Conservation (phyloP, 2,329 filamentous ascomycete genomes). For the Colletotrichum sp. region DNA sequence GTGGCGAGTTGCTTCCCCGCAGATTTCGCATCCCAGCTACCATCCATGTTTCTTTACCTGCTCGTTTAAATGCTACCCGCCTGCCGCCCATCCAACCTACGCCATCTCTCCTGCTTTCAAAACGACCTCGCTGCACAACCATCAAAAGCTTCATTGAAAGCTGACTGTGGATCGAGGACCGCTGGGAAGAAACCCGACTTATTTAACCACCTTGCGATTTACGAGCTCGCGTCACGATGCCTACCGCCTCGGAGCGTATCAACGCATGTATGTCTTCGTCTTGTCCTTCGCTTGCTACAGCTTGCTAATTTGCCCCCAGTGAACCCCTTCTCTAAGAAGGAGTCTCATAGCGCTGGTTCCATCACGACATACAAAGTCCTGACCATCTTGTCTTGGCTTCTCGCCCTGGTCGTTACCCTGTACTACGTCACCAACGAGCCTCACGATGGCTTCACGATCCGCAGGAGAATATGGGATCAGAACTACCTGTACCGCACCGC, state of each 20-base stretch:
- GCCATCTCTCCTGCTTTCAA: neutral
- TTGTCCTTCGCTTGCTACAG: neutral
- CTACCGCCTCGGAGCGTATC: constrained; percentile 18
- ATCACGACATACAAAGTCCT: constrained; percentile 78
- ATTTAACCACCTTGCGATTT: neutral
- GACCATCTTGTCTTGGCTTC: constrained; percentile 75
- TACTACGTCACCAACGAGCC: constrained; percentile 75
- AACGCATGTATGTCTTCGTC: constrained; percentile 12
- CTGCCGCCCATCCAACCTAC: neutral
- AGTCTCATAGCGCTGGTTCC: constrained; percentile 64
- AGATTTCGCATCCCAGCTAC: constrained; percentile 11
- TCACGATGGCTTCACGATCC: constrained; percentile 62
- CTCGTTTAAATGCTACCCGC: constrained; percentile 8
- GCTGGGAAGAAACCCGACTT: neutral
- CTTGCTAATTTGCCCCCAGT: constrained; percentile 45
- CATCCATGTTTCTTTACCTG: neutral
- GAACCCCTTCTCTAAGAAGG: constrained; percentile 78
- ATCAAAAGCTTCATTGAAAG: neutral
- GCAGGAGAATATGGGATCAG: constrained; percentile 76
- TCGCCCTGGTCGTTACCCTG: constrained; percentile 74
- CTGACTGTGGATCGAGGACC: neutral
- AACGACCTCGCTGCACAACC: neutral
- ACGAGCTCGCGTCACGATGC: neutral
- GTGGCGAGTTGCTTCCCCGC: constrained; percentile 19
- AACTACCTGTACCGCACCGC: constrained; percentile 71